Evolutionary conservation across 768 basidiomycete genomes (phyloP).

Genomic region (Amanita subjunquillea): DNA sequence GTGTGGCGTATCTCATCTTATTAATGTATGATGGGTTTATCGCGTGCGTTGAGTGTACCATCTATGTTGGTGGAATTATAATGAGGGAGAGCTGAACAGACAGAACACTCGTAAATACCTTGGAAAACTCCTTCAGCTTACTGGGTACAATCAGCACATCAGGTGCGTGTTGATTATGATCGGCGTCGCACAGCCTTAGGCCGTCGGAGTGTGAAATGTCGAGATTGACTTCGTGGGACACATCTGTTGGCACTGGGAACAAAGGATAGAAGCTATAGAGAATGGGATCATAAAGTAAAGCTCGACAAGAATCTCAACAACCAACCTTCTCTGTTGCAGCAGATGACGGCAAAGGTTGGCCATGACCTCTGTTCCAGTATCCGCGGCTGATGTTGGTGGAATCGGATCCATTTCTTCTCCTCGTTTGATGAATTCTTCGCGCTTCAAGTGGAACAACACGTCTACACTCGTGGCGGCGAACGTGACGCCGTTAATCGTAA

Average conservation of each 20-base stretch:
- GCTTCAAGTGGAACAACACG: slow-evolving; percentile 79
- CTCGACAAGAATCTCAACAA: not conserved
- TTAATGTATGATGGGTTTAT: slow-evolving; percentile 79
- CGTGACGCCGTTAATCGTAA: slow-evolving; percentile 75
- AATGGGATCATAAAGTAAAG: not conserved
- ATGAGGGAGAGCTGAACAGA: not conserved
- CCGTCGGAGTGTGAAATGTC: slow-evolving; percentile 70
- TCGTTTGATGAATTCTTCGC: slow-evolving; percentile 68
- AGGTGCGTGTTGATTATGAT: slow-evolving; percentile 43
- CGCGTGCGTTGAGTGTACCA: slow-evolving; percentile 65
- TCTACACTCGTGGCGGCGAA: slow-evolving; percentile 83
- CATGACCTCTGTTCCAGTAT: slow-evolving; percentile 61
- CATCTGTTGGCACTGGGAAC: slow-evolving; percentile 75
- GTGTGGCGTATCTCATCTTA: slow-evolving; percentile 44
- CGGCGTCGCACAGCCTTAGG: slow-evolving; percentile 26
- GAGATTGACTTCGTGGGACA: slow-evolving; percentile 76
- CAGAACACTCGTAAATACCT: slow-evolving; percentile 34
- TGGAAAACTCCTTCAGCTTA: slow-evolving; percentile 81
- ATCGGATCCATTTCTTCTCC: slow-evolving; percentile 52
- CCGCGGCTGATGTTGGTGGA: slow-evolving; percentile 24
- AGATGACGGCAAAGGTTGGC: slow-evolving; percentile 69
- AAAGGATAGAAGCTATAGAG: slow-evolving; percentile 80
- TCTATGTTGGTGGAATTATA: slow-evolving; percentile 27
- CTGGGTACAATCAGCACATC: slow-evolving; percentile 86
- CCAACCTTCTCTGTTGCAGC: slow-evolving; percentile 78